Evolutionary conservation across 768 basidiomycete species (phyloP).

Genomic region (Macrocybe gigantea): DNA sequence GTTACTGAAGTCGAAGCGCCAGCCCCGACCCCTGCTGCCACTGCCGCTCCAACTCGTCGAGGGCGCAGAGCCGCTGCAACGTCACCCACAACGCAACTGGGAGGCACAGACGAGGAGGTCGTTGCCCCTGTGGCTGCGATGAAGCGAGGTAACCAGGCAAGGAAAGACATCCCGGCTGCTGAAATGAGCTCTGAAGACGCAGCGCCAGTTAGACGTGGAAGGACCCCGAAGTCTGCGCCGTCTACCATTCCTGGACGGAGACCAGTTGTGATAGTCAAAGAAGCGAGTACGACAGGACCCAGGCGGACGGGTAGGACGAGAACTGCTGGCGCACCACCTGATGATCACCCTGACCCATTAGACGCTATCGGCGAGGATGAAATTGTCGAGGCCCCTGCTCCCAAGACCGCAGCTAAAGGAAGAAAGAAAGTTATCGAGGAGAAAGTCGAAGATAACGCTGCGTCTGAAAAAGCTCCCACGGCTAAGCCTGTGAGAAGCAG

Average conservation of each 20-base stretch:
- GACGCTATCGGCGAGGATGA: slow-evolving; percentile 15
- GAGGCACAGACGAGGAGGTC: too few species aligned
- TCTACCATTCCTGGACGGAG: slow-evolving; percentile 6
- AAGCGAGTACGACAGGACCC: slow-evolving; percentile 6
- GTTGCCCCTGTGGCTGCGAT: too few species aligned
- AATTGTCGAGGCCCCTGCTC: slow-evolving; percentile 5
- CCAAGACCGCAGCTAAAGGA: slow-evolving; percentile 11
- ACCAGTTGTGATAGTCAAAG: slow-evolving; percentile 7
- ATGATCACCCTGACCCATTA: slow-evolving; percentile 7
- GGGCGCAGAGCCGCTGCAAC: slow-evolving; percentile 4
- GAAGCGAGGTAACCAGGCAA: too few species aligned
- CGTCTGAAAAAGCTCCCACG: neutral
- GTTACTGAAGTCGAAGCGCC: slow-evolving; percentile 14
- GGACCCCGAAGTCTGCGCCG: slow-evolving; percentile 7
- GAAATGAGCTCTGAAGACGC: neutral
- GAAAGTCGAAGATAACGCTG: slow-evolving; percentile 9
- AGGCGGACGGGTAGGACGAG: slow-evolving; percentile 13
- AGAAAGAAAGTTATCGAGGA: slow-evolving; percentile 15
- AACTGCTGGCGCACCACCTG: slow-evolving; percentile 5
- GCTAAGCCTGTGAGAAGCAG: neutral
- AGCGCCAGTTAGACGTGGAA: slow-evolving; percentile 9
- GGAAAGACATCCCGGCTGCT: neutral
- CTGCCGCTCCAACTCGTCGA: neutral
- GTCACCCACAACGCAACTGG: neutral
- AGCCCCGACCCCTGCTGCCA: slow-evolving; percentile 8